Base-by-base conservation (phyloP, 495 filamentous ascomycete species). In the Cladorrhinum samala region DNA sequence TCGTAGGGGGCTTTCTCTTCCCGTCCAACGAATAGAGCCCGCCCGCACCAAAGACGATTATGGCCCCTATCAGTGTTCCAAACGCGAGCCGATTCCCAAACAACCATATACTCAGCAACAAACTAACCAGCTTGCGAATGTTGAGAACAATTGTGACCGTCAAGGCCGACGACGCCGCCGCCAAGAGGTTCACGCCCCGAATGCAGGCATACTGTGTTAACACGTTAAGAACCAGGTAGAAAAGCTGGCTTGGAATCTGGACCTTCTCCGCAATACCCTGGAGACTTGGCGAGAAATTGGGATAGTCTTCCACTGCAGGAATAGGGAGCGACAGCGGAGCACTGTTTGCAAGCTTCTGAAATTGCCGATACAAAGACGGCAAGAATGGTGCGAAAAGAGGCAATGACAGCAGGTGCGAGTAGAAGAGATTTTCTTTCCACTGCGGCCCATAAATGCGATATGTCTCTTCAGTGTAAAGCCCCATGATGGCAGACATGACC, bases 401-500 rank as follows among this genome's bases (percentile, higher is more conserved):
- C 33, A 96, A 64, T 3, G 87, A 88, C 16, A 94, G 79, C 17
- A 86, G 67, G 56, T 95, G 90, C 17, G 84, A 87, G 69, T 97
- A 99, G 68, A 99, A 96, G 14, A 99, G 78, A 60, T 94, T 95
- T 67, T 97, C 93, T 58, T 87, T 88, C 90, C 93, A 97, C 71
- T 95, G 86, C 33, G 84, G 84, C 19, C 91, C 90, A 70, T 95
- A 87, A 18, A 72, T 78, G 53, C 81, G 79, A 68, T 96, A 99
- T 3, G 91, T 88, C 56, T 87, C 79, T 66, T 98, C 89, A 0
- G 90, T 90, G 69, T 95, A 99, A 30, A 95, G 79, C 37, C 93
- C 93, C 83, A 96, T 96, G 56, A 91, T 87, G 36, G 93, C 89
- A 19, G 90, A 95, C 30, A 97, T 74, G 5, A 95, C 67, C 71